Evolutionary conservation across 192 early-diverging fungal genomes (phyloP), one percentile per base, ranked within the genome.

Genomic region (Lobosporangium transversale): DNA sequence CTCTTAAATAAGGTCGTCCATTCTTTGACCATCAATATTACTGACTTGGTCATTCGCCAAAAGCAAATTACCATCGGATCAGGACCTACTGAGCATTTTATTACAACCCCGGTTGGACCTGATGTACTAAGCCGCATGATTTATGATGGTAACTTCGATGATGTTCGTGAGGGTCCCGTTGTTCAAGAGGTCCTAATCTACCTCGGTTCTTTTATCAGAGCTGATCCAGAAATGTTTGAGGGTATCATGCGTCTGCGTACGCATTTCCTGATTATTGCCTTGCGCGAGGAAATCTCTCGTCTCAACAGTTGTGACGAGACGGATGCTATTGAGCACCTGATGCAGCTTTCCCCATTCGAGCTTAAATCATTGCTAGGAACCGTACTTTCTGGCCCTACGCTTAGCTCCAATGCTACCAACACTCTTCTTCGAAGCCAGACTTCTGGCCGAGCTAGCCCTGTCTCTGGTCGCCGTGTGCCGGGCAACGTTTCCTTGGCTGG

Each of bases 161-260:
- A 95, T 71, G 86, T 91, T 2, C 90, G 94, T 42, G 94, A 95
- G 59, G 92, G 88, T 0, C 90, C 93, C 4, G 81, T 95, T 0
- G 91, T 94, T 1, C 92, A 94, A 55, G 94, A 95, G 83, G 83
- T 95, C 23, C 80, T 95, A 21, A 93, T 89, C 17, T 93, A 91
- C 53, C 79, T 94, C 11, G 93, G 92, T 4, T 89, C 86, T 5
- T 83, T 95, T 36, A 89, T 94, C 27, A 85, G 90, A 3, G 83
- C 87, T 18, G 79, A 81, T 10, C 89, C 91, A 0, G 59, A 57
- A 3, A 81, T 93, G 70, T 95, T 95, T 82, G 87, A 92, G 26
- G 94, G 94, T 54, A 94, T 95, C 62, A 85, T 94, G 79, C 80
- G 91, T 33, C 82, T 95, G 18, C 88, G 94, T 24, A 93, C 89